These are phyloP conservation scores for Amaranthus cruentus DNA, from an alignment of 148 eudicot genomes.

Conservation along the genomic window DNA sequence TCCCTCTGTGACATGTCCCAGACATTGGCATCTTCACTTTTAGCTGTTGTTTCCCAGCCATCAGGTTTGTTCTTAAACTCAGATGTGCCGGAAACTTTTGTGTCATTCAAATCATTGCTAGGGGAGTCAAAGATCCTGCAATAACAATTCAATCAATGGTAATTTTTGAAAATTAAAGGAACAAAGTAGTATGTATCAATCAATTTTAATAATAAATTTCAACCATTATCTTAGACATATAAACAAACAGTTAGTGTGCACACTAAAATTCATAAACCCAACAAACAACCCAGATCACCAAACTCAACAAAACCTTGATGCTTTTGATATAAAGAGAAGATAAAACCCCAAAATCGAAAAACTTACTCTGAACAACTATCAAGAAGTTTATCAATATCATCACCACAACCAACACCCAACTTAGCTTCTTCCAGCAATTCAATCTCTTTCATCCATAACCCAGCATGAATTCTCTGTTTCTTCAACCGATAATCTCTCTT, in stretches of 20 bases:
- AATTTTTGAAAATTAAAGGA: too few species aligned
- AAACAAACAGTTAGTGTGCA: slow-evolving; percentile 26
- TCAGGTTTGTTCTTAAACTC: slow-evolving; percentile 87
- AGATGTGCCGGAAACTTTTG: slow-evolving; percentile 42
- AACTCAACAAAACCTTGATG: too few species aligned
- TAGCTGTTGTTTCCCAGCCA: slow-evolving; percentile 94
- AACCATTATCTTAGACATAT: slow-evolving; percentile 8
- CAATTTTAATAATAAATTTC: background rate
- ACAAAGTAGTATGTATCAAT: background rate
- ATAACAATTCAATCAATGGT: background rate
- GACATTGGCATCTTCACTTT: slow-evolving; percentile 69
- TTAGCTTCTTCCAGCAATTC: slow-evolving; percentile 75
- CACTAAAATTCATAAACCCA: background rate
- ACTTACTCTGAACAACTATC: slow-evolving; percentile 85
- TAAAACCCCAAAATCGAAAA: background rate
- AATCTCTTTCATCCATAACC: slow-evolving; percentile 84
- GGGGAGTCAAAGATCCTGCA: slow-evolving; percentile 88
- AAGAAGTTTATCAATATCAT: slow-evolving; percentile 73
- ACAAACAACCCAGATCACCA: background rate
- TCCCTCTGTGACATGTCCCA: slow-evolving; percentile 99
- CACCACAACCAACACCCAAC: slow-evolving; percentile 44
- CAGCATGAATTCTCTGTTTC: slow-evolving; percentile 90
- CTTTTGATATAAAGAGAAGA: background rate
- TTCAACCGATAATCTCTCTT: slow-evolving; percentile 78
- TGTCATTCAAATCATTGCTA: slow-evolving; percentile 40